Evolutionary conservation across 371 early-diverging fungal genomes (phyloP), one percentile per base, ranked within the genome.

Genomic region (Apophysomyces trapeziformis): DNA sequence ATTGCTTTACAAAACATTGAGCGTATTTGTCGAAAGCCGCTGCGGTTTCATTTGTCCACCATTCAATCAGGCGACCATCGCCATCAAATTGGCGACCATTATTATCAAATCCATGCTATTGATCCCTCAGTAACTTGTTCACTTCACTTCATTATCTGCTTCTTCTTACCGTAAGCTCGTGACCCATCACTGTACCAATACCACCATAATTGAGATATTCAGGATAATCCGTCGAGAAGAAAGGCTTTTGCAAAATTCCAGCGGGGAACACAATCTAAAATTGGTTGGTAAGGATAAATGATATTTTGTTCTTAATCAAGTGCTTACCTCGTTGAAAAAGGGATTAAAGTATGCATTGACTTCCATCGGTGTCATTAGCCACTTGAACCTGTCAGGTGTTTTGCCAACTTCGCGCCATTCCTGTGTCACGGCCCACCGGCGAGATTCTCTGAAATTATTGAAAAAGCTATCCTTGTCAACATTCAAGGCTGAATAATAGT

Each of bases 1-100:
- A 92, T 63, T 90, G 90, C n/a, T 86, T 64, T 9, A 88, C 72
- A 73, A 89, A 92, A 73, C 91, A 90, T 62, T 83, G 68, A 0
- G 88, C 66, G 37, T 69, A 70, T 38, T 78, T 63, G 11, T 82
- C 72, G 66, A 89, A 93, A 16, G 77, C 72, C n/a, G 46, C 56
- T 4, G 69, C 61, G 0, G 90, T 85, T 9, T 60, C 57, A 4
- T 85, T 75, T 3, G 87, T 79, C 92, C 92, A 92, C 93, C 93
- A 93, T 61, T 85, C 77, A 4, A 47, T 68, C 18, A 74, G 38
- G 45, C 60, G 41, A 3, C 83, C 82, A n/a, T 77, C 47, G 32
- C 68, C 68, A 64, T 91, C 85, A 65, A 77, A 90, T 41, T 78
- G 68, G 14, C 86, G 78, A 21, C 92, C 90, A 1, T 64, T 50